Evolutionary conservation across 768 basidiomycete species (phyloP).

Genomic region (Boletellus emodensis): DNA sequence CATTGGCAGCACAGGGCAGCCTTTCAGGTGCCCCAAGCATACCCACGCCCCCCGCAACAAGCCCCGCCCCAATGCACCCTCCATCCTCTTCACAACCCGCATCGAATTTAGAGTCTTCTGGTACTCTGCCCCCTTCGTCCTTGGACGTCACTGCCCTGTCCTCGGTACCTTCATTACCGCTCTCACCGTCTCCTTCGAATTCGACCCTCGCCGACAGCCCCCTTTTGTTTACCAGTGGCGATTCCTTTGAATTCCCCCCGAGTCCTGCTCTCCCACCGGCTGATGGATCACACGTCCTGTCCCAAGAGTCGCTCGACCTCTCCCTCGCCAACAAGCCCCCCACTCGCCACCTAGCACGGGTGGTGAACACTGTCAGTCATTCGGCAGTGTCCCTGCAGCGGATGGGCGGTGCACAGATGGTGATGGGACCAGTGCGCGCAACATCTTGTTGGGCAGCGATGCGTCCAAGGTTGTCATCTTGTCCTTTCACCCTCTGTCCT

Average conservation of each 20-base stretch:
- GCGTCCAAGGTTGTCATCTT: conserved; percentile 34
- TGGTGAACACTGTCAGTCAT: conserved; percentile 68
- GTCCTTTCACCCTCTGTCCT: conserved; percentile 15
- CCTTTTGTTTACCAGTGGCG: conserved; percentile 22
- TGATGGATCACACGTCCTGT: conserved; percentile 25
- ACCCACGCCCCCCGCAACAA: conserved; percentile 14
- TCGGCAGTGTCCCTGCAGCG: conserved; percentile 87
- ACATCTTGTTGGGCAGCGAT: conserved; percentile 14
- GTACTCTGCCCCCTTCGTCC: conserved; percentile 23
- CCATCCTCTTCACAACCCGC: conserved; percentile 15
- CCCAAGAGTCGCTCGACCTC: conserved; percentile 29
- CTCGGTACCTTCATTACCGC: conserved; percentile 32
- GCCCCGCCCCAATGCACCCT: conserved; percentile 16
- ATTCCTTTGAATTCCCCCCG: conserved; percentile 32
- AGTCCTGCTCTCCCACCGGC: conserved; percentile 36
- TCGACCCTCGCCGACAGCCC: conserved; percentile 37
- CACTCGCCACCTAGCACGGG: conserved; percentile 99
- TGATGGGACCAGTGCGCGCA: conserved; percentile 22
- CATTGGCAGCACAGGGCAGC: conserved; percentile 58
- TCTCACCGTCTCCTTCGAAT: conserved; percentile 42
- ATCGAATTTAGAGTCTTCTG: conserved; percentile 21
- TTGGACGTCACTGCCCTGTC: conserved; percentile 26
- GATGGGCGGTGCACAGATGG: conserved; percentile 54
- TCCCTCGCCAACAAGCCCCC: conserved; percentile 43
- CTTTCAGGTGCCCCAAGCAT: conserved; percentile 19